Conservation (phyloP, 73 alveolate species). For the Breviolum minutum region DNA sequence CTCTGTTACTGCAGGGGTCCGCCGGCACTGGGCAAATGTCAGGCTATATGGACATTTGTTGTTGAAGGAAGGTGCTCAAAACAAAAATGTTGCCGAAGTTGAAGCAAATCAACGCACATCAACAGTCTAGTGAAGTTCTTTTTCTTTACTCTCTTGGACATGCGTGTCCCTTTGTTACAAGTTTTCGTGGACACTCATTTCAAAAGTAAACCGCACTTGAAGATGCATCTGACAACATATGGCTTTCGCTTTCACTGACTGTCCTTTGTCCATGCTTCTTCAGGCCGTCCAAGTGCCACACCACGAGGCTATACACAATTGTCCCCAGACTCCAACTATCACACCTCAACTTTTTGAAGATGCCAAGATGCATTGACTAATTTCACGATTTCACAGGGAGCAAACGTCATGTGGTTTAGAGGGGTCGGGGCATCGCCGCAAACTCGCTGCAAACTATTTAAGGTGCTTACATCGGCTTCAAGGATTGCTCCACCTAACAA, state of each 20-base stretch:
- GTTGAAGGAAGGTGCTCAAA: no score
- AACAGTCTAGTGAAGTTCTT: background rate
- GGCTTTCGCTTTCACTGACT: background rate
- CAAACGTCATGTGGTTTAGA: no score
- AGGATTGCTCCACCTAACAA: constrained; percentile 72
- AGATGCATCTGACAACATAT: no score
- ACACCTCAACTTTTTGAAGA: background rate
- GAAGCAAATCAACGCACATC: no score
- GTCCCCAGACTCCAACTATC: constrained; percentile 88
- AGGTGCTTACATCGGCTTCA: constrained; percentile 53
- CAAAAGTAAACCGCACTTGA: background rate
- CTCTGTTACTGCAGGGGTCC: constrained; percentile 57
- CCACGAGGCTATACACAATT: constrained; percentile 86
- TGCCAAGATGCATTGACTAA: no score
- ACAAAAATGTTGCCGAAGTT: no score
- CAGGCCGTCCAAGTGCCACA: background rate
- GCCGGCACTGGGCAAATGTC: constrained; percentile 24
- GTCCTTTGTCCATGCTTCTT: background rate
- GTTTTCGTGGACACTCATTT: background rate
- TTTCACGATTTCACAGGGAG: no score
- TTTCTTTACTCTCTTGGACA: background rate
- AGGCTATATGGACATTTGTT: background rate
- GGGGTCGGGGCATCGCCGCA: background rate
- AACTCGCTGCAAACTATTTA: background rate
- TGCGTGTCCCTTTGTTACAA: no score